Evolutionary conservation across 371 early-diverging fungal genomes (phyloP), one percentile per base, ranked within the genome.

Genomic region (Mortierella polycephala): DNA sequence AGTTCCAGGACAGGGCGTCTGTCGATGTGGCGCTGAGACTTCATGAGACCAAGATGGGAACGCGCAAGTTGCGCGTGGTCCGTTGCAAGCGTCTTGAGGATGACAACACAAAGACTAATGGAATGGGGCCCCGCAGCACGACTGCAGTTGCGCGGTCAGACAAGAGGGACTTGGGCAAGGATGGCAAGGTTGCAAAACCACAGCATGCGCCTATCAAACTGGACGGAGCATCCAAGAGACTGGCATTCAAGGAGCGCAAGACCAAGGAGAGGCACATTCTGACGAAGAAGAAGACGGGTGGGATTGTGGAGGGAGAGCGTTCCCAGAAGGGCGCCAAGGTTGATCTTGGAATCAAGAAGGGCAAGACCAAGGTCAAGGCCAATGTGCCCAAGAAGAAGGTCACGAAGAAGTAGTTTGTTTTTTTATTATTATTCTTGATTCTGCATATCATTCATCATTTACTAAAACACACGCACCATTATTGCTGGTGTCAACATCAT

Each of bases 1-100:
- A 91, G 71, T 93, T 93, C 71, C 74, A 87, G 71, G 90, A 91
- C 52, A 86, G 88, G 41, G 87, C 89, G 11, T 69, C 90, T 11
- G 95, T 96, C 12, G 84, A 85, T 14, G 81, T 96, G 60, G 97
- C 97, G 4, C 75, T 96, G 56, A 90, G 91, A 68, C 83, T 96
- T 53, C 85, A 94, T 61, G 95, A 90, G 11, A 90, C 91, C 44
- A 88, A 91, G 59, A 73, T 96, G 45, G 87, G 83, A n/a, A 83
- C 84, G 45, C 83, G 84, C 46, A 87, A 85, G 67, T 68, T 92
- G 37, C 90, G 92, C 62, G 85, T 92, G 45, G 83, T 85, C 51
- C 88, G 89, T 56, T 91, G 90, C 68, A 84, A 87, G 67, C 79
- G 83, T 65, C 73, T 85, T 53, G 83, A 83, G 53, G 83, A 83